Conservation (phyloP, 2,329 filamentous ascomycete genomes). For the Taxawa tesnikishii region DNA sequence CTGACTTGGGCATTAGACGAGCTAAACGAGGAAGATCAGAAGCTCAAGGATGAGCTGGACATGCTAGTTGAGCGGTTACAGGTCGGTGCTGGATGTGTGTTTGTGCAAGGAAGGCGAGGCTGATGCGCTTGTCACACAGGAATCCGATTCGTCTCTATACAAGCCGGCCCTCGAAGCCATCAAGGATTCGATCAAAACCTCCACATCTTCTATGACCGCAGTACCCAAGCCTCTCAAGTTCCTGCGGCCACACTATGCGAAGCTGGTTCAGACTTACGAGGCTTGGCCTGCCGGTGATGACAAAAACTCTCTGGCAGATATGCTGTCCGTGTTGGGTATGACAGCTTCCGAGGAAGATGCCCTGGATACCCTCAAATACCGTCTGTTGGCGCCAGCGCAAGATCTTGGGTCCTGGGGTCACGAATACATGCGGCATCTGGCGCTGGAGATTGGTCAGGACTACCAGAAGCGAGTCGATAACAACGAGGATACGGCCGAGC, state of each 20-base stretch:
- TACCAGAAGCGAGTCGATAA: conserved; percentile 78
- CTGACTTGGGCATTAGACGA: too few species aligned
- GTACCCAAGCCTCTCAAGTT: conserved; percentile 98
- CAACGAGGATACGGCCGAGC: conserved; percentile 71
- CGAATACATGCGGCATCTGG: conserved; percentile 92
- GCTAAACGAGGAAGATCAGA: conserved; percentile 93
- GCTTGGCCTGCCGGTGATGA: conserved; percentile 74
- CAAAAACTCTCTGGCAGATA: conserved; percentile 81
- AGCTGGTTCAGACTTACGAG: conserved; percentile 76
- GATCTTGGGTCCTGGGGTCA: conserved; percentile 97
- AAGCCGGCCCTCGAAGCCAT: conserved; percentile 88
- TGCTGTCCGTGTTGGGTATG: conserved; percentile 95
- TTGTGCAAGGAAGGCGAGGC: conserved; percentile 5
- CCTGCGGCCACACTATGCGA: conserved; percentile 89
- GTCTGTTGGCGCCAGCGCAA: conserved; percentile 75
- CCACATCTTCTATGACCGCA: conserved; percentile 97
- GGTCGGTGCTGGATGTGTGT: too few species aligned
- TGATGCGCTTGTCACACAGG: conserved; percentile 43
- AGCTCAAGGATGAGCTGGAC: conserved; percentile 94
- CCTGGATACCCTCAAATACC: conserved; percentile 92
- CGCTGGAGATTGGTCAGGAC: conserved; percentile 89
- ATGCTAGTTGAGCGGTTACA: conserved; percentile 94
- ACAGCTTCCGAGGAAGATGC: conserved; percentile 95
- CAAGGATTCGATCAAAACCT: conserved; percentile 98
- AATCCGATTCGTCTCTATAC: conserved; percentile 77